Conservation (phyloP, 495 filamentous ascomycete species). For the Podospora fimiseda region DNA sequence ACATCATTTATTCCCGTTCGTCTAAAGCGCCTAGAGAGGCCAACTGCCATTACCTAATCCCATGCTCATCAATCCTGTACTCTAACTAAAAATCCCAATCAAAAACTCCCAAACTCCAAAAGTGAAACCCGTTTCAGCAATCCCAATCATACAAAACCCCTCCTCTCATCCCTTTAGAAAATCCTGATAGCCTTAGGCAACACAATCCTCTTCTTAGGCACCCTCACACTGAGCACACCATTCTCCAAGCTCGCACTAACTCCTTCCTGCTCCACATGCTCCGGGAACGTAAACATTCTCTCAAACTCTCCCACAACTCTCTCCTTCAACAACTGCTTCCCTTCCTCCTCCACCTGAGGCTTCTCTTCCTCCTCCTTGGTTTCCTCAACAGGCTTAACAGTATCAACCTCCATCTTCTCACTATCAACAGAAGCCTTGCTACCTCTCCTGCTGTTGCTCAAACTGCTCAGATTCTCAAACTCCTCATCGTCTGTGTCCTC, state of each 20-base stretch:
- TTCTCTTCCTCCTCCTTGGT: background rate
- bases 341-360: slow-evolving; percentile 21
- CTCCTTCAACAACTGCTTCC: slow-evolving; percentile 74
- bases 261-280: slow-evolving; percentile 64
- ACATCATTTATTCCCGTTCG: too few relatives aligned
- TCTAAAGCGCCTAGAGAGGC: too few relatives aligned
- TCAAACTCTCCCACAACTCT: slow-evolving; percentile 74
- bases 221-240: slow-evolving; percentile 57
- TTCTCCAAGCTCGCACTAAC: slow-evolving; percentile 61
- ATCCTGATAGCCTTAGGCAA: too few relatives aligned
- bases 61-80: too few relatives aligned
- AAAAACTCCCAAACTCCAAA: too few relatives aligned
- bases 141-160: too few relatives aligned
- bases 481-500: slow-evolving; percentile 23
- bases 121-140: too few relatives aligned
- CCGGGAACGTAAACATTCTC: slow-evolving; percentile 71
- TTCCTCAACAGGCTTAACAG: background rate
- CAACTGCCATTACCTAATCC: too few relatives aligned
- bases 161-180: too few relatives aligned
- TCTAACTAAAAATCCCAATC: too few relatives aligned
- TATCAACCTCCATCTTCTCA: slow-evolving; percentile 20
- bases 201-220: too few relatives aligned
- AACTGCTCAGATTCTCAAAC: background rate
- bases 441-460: background rate
- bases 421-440: slow-evolving; percentile 17